Conservation (phyloP, 1,284 basidiomycete species). For the Xerocomus nothofagi region DNA sequence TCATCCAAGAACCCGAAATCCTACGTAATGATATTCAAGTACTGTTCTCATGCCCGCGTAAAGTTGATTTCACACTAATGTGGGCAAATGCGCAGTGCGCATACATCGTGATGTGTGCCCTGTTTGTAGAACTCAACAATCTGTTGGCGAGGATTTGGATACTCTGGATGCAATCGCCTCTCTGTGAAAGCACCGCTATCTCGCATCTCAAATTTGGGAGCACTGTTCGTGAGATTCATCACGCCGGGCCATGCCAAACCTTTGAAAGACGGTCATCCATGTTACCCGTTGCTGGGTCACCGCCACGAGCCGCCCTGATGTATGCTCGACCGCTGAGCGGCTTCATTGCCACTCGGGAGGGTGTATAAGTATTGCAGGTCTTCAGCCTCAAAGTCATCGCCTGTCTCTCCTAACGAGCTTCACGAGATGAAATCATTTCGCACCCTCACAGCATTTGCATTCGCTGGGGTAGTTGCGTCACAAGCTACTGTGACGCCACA, state of each 20-base stretch:
- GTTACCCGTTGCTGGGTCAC: background rate
- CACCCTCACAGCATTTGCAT: background rate
- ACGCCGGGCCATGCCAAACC: background rate
- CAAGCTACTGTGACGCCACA: background rate
- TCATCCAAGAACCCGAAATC: background rate
- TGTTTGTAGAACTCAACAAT: background rate
- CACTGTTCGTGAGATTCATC: background rate
- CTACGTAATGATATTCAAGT: background rate
- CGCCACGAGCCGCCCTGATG: background rate
- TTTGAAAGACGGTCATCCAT: background rate
- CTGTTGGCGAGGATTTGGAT: background rate
- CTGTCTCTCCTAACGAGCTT: background rate
- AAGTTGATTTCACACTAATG: background rate
- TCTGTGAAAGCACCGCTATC: too few relatives aligned
- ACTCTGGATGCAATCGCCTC: background rate
- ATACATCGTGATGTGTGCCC: background rate
- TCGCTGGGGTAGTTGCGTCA: background rate
- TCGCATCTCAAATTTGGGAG: background rate
- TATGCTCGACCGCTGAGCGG: background rate
- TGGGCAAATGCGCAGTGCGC: background rate
- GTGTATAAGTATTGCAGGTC: background rate
- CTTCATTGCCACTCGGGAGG: background rate
- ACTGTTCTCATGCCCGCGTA: background rate
- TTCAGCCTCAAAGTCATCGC: background rate
- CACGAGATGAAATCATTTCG: conserved; percentile 2